Conservation (phyloP, 139 green algal genomes). For the Gonium pectorale region DNA sequence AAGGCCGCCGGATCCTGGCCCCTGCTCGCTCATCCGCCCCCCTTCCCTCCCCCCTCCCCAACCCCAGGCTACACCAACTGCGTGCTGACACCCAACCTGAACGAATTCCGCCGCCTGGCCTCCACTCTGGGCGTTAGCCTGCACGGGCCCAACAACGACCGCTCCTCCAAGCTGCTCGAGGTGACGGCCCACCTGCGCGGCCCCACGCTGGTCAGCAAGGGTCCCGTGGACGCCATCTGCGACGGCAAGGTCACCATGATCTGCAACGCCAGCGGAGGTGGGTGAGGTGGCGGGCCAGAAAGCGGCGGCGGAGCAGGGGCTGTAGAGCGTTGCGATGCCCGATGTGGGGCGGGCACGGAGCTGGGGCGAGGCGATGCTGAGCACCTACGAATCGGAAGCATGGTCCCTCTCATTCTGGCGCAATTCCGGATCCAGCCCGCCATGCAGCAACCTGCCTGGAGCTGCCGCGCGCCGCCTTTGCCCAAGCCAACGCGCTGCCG, state of each 20-base stretch:
- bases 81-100: slow-evolving; percentile 76
- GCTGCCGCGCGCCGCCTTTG: no score
- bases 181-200: slow-evolving; percentile 46
- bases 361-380: no score
- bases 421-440: no score
- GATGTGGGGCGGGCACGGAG: no score
- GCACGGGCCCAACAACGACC: slow-evolving; percentile 53
- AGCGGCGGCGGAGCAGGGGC: no score
- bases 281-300: background rate
- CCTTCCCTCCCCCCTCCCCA: background rate
- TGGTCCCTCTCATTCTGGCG: no score
- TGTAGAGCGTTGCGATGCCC: no score
- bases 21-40: background rate
- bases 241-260: slow-evolving; percentile 50
- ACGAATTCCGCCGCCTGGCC: slow-evolving; percentile 70
- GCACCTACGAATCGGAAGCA: no score
- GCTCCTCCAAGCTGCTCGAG: slow-evolving; percentile 53
- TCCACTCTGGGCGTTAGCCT: slow-evolving; percentile 57
- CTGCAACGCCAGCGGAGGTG: slow-evolving; percentile 48
- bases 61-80: slow-evolving; percentile 55
- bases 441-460: no score
- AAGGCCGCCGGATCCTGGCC: no score
- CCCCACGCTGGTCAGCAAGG: slow-evolving; percentile 56
- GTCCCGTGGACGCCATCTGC: slow-evolving; percentile 54
- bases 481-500: no score